These are phyloP conservation scores for Paecilomyces fulvus DNA, from an alignment of 2,329 filamentous ascomycete genomes.

Conservation along the genomic window DNA sequence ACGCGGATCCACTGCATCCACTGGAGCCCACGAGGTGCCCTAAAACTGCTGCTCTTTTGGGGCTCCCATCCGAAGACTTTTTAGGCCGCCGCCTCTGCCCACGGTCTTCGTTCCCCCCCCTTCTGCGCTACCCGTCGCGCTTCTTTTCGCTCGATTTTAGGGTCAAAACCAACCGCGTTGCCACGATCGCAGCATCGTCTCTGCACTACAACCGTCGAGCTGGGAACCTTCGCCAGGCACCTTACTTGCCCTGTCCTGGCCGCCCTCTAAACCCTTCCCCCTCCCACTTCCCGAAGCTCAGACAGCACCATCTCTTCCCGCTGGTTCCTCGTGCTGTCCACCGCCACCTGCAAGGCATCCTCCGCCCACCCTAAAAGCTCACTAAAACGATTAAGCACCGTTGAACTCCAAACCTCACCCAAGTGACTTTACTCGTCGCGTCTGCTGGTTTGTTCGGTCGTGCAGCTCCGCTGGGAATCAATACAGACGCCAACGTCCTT, in stretches of 20 bases:
- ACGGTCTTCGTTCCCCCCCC: conserved; percentile 16
- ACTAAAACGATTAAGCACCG: conserved; percentile 34
- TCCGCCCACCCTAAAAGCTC: conserved; percentile 24
- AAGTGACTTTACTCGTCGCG: conserved; percentile 4
- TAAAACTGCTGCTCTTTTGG: conserved; percentile 14
- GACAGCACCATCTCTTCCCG: conserved; percentile 17
- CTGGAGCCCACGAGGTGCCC: conserved; percentile 30
- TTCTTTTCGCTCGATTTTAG: conserved; percentile 15
- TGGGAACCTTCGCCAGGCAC: conserved; percentile 6
- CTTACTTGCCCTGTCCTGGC: conserved; percentile 7
- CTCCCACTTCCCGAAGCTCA: conserved; percentile 6
- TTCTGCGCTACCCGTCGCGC: conserved; percentile 11
- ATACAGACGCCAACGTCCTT: neutral
- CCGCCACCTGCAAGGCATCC: conserved; percentile 31
- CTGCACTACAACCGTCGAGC: conserved; percentile 7
- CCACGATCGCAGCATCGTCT: conserved; percentile 18
- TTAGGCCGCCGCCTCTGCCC: conserved; percentile 23
- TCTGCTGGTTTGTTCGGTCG: neutral
- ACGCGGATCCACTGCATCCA: conserved; percentile 26
- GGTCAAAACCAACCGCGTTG: conserved; percentile 25
- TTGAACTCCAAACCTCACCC: neutral
- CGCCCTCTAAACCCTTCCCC: conserved; percentile 14
- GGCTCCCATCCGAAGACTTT: conserved; percentile 18
- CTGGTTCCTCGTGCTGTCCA: conserved; percentile 26
- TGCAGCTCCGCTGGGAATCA: neutral